These are phyloP conservation scores for Corymbia calophylla DNA, from an alignment of 441 rosid genomes.

Conservation along the genomic window DNA sequence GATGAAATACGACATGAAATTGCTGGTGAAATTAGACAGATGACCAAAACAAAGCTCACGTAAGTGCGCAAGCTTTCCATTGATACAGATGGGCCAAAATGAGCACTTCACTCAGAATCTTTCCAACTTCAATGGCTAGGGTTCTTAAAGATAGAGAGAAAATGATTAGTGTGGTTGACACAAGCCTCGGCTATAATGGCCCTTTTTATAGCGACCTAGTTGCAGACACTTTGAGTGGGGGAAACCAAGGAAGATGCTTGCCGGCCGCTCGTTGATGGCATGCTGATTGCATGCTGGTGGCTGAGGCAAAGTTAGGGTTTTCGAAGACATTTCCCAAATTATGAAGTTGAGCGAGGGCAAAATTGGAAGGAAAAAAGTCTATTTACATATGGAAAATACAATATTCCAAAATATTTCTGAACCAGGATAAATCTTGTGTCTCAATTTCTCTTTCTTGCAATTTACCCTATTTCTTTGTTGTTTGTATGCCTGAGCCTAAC, in stretches of 20 bases:
- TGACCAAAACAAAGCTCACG: background rate
- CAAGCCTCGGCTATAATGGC: background rate
- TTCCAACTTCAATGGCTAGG: background rate
- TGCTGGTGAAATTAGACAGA: background rate
- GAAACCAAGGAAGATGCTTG: background rate
- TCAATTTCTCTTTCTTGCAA: too few relatives aligned
- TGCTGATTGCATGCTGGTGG: too few relatives aligned
- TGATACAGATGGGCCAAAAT: background rate
- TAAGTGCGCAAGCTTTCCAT: background rate
- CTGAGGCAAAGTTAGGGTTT: too few relatives aligned
- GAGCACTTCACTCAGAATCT: background rate
- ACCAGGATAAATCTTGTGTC: too few relatives aligned
- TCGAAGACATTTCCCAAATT: too few relatives aligned
- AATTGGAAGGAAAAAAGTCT: too few relatives aligned
- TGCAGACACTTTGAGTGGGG: background rate
- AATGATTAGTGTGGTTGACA: background rate
- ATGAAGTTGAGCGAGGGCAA: too few relatives aligned
- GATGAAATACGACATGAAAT: background rate
- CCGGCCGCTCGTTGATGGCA: too few relatives aligned
- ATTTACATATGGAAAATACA: too few relatives aligned
- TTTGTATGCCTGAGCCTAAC: too few relatives aligned
- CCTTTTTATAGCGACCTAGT: background rate
- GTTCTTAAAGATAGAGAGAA: background rate
- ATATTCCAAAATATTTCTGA: too few relatives aligned
- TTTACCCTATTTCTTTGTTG: too few relatives aligned